Evolutionary conservation across 495 filamentous ascomycete genomes (phyloP), one percentile per base, ranked within the genome.

Genomic region (Halenospora varia): DNA sequence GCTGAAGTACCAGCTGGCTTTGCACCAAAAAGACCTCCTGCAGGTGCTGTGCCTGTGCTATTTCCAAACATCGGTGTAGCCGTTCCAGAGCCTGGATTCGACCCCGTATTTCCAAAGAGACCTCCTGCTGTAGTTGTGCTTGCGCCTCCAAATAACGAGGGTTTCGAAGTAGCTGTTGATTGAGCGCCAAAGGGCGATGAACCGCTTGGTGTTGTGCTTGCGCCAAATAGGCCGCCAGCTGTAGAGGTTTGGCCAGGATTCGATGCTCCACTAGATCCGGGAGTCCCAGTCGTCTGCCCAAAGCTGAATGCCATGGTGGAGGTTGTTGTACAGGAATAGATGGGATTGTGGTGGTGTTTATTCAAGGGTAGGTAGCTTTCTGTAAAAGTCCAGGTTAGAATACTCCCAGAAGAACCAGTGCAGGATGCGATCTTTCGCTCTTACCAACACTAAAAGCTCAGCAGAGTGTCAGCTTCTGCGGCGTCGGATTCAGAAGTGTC

Each of bases 221-320:
- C 57, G 17, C 70, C 73, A 51, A 88, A 88, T n/a, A 81, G 35
- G 19, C 73, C 63, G 22, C n/a, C n/a, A n/a, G 71, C 67, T 23
- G 71, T 63, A 3, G 71, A 63, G n/a, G 73, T 62, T 48, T 67
- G 62, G 62, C 71, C 54, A 8, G 65, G 58, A 22, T 41, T 59
- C 19, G 62, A 52, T 1, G 55, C 4, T 17, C 40, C 42, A 11
- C 57, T 57, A 56, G 48, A 55, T 18, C 10, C 3, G 73, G 73
- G 4, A 74, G 73, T 66, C 74, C 76, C 44, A 78, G 62, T 45
- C 18, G 54, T 17, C 40, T 3, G 20, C 2, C 56, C 46, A 46
- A 58, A 58, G 47, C 49, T 58, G 48, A 52, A 58, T 10, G 45
- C 18, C 15, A 22, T 19, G 2, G 48, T 44, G 11, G 24, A 19